These are phyloP conservation scores for Pleurotus tuoliensis DNA, from an alignment of 768 basidiomycete genomes.

Conservation along the genomic window DNA sequence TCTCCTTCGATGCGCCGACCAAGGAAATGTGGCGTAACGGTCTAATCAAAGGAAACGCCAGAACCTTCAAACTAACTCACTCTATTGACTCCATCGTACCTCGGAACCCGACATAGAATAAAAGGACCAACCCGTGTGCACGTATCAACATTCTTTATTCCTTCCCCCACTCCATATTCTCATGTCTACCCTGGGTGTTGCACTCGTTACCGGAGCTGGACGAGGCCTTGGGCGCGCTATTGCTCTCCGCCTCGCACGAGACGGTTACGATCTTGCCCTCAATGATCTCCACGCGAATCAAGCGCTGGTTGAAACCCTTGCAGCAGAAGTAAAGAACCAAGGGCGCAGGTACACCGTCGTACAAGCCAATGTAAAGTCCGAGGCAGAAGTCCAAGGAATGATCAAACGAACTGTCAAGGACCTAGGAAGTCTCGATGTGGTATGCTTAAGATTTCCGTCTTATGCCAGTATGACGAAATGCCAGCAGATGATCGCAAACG, in stretches of 20 bases:
- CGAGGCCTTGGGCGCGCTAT: slow-evolving; percentile 49
- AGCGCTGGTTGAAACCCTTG: slow-evolving; percentile 23
- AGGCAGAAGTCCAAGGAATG: slow-evolving; percentile 38
- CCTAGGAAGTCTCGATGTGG: slow-evolving; percentile 47
- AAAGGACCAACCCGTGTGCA: too few species aligned
- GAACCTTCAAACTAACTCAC: too few species aligned
- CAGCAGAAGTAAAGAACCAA: slow-evolving; percentile 21
- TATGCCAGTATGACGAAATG: not conserved
- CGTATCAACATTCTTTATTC: too few species aligned
- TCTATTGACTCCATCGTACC: too few species aligned
- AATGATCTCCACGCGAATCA: slow-evolving; percentile 34
- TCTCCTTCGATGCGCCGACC: too few species aligned
- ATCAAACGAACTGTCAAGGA: slow-evolving; percentile 23
- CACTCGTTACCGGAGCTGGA: slow-evolving; percentile 31
- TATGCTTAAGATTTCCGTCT: slow-evolving; percentile 18
- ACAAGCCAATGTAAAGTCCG: slow-evolving; percentile 36
- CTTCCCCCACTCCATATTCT: too few species aligned
- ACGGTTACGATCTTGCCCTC: slow-evolving; percentile 43
- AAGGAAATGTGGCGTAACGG: too few species aligned
- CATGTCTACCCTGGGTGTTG: slow-evolving; percentile 13
- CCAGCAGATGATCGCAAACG: slow-evolving; percentile 42
- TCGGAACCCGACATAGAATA: too few species aligned
- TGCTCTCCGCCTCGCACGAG: slow-evolving; percentile 40
- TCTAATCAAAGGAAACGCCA: too few species aligned
- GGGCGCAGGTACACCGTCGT: slow-evolving; percentile 19